These are phyloP conservation scores for Pichia scutulata DNA, from an alignment of 805 yeast species.

Conservation along the genomic window DNA sequence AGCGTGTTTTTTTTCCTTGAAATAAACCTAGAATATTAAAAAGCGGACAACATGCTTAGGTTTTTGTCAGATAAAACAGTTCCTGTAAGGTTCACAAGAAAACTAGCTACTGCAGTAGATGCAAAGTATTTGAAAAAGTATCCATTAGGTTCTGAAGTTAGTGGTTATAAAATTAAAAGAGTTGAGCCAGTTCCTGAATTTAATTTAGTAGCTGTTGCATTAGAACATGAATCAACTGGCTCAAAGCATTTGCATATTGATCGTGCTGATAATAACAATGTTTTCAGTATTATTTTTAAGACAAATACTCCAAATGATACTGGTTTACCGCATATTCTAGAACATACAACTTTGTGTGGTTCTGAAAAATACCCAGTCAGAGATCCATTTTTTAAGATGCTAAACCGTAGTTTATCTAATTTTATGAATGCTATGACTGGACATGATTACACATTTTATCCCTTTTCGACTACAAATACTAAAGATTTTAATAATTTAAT, in stretches of 20 bases:
- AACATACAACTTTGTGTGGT: conserved; percentile 95
- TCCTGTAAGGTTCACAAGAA: not conserved
- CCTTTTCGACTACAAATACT: conserved; percentile 88
- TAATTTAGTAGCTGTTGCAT: conserved; percentile 67
- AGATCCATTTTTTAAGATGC: conserved; percentile 97
- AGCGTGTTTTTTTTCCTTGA: not conserved
- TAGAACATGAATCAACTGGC: conserved; percentile 63
- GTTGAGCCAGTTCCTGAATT: conserved; percentile 73
- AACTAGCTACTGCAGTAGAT: conserved; percentile 6
- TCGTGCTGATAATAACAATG: conserved; percentile 76
- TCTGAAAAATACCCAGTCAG: conserved; percentile 86
- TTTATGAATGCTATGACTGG: conserved; percentile 99
- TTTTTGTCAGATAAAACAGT: not conserved
- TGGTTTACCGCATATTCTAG: conserved; percentile 93
- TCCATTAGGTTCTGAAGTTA: conserved; percentile 52
- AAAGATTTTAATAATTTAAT: conserved; percentile 77
- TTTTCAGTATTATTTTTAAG: conserved; percentile 81
- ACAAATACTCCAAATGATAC: conserved; percentile 94
- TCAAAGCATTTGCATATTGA: conserved; percentile 81
- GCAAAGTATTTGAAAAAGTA: conserved; percentile 33
- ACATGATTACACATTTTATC: conserved; percentile 90
- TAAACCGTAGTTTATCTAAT: conserved; percentile 86
- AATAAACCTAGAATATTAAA: not conserved
- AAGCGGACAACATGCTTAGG: not conserved
- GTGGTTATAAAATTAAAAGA: conserved; percentile 62